These are phyloP conservation scores for Myriosclerotinia duriaeana DNA, from an alignment of 2,329 filamentous ascomycete genomes.

Conservation along the genomic window DNA sequence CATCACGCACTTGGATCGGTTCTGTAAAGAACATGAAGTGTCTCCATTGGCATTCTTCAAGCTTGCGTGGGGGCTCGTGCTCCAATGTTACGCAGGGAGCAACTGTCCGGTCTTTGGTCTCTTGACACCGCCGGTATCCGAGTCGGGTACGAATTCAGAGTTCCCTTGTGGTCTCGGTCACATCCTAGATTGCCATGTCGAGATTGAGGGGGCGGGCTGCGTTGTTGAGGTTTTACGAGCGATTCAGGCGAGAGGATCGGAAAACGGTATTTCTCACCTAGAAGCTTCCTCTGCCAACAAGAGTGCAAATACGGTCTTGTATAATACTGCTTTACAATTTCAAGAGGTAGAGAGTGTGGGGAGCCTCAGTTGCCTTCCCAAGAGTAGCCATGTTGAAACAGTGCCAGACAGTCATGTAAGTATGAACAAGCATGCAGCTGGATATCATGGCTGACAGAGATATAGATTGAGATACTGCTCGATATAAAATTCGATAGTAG, in stretches of 20 bases:
- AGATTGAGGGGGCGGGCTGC: background rate
- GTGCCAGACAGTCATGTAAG: slow-evolving; percentile 10
- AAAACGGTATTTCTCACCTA: background rate
- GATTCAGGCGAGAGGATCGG: background rate
- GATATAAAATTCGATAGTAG: slow-evolving; percentile 10
- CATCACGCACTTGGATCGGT: background rate
- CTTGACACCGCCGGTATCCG: slow-evolving; percentile 36
- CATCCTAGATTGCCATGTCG: background rate
- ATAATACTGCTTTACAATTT: slow-evolving; percentile 14
- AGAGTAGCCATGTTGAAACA: background rate
- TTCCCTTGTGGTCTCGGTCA: background rate
- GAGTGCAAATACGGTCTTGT: background rate
- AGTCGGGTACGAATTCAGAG: background rate
- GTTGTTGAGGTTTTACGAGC: background rate
- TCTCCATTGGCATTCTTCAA: slow-evolving; percentile 12
- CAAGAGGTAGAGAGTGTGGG: background rate
- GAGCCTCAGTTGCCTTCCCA: background rate
- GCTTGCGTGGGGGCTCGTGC: slow-evolving; percentile 44
- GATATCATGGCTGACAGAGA: slow-evolving; percentile 41
- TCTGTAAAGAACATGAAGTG: slow-evolving; percentile 7
- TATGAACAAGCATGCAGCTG: background rate
- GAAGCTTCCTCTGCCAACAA: background rate
- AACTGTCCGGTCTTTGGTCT: slow-evolving; percentile 46
- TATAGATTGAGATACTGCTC: slow-evolving; percentile 26
- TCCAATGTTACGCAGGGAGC: slow-evolving; percentile 43